phyloP scores from a whole-genome alignment of 192 early-diverging fungal species.

The Phlyctochytrium bullatum region DNA sequence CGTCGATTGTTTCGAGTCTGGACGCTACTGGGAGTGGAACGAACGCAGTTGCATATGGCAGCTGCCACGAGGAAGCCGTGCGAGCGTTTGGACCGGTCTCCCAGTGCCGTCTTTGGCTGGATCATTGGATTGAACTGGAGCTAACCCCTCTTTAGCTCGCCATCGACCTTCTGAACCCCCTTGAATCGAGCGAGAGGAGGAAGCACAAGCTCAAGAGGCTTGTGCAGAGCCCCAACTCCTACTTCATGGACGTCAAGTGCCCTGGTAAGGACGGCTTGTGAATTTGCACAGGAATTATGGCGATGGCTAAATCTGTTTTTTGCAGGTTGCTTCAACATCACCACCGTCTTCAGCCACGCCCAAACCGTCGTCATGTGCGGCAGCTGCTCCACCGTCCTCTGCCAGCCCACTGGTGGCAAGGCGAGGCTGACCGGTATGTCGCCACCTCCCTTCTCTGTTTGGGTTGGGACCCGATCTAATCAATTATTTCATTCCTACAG shows the following conservation, averaged over 20 bases:
- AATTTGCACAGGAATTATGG: neutral
- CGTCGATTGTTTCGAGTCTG: no score
- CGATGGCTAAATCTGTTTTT: neutral
- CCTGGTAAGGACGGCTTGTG: conserved; percentile 47
- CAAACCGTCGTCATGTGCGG: conserved; percentile 97
- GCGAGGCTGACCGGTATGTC: conserved; percentile 89
- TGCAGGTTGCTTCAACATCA: conserved; percentile 90
- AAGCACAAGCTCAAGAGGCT: conserved; percentile 95
- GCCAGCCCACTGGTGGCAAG: conserved; percentile 98
- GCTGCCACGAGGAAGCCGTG: no score
- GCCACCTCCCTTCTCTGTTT: neutral
- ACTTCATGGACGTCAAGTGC: conserved; percentile 99
- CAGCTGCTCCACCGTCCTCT: conserved; percentile 94
- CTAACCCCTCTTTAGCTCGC: no score
- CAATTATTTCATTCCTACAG: conserved; percentile 26
- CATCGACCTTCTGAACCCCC: conserved; percentile 93
- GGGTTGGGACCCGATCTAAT: conserved; percentile 1
- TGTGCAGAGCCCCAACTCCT: conserved; percentile 95
- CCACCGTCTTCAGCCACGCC: conserved; percentile 99
- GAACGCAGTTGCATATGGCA: no score
- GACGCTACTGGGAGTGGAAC: no score
- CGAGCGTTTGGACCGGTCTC: no score
- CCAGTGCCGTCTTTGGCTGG: no score
- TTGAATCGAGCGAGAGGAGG: conserved; percentile 68
- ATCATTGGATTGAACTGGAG: conserved; percentile 2